Conservation (phyloP, 371 early-diverging fungal species). For the Lichtheimia corymbifera region DNA sequence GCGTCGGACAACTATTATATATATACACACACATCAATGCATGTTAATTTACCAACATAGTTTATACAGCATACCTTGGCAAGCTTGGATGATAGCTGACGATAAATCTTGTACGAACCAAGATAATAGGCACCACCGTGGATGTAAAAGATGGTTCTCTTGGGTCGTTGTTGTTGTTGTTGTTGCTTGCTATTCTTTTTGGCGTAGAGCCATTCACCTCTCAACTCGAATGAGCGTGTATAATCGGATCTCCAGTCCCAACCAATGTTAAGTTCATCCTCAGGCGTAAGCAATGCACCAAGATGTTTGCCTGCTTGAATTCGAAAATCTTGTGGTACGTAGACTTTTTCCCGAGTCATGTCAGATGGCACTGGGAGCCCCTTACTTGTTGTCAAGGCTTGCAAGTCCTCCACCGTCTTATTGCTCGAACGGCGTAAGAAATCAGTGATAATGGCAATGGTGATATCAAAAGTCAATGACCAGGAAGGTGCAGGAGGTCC, state of each 20-base stretch:
- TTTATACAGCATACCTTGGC: slow-evolving; percentile 29
- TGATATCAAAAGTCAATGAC: slow-evolving; percentile 37
- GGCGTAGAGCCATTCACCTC: slow-evolving; percentile 40
- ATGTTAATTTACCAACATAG: neutral
- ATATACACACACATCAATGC: neutral
- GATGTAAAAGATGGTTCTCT: slow-evolving; percentile 48
- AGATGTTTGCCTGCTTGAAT: slow-evolving; percentile 29
- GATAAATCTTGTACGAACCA: slow-evolving; percentile 50
- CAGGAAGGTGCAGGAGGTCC: slow-evolving; percentile 50
- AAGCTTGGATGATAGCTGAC: slow-evolving; percentile 40
- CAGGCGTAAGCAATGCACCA: slow-evolving; percentile 13
- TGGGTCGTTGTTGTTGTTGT: neutral
- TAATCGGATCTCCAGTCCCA: slow-evolving; percentile 45
- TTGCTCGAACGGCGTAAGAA: slow-evolving; percentile 26
- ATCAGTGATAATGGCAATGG: slow-evolving; percentile 34
- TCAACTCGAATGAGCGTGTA: slow-evolving; percentile 18
- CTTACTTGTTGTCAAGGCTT: slow-evolving; percentile 23
- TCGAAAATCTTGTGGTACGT: slow-evolving; percentile 30
- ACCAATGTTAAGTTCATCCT: slow-evolving; percentile 30
- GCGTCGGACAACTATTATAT: slow-evolving; percentile 15
- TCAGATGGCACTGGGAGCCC: slow-evolving; percentile 31
- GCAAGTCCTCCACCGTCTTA: slow-evolving; percentile 43
- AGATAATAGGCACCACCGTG: slow-evolving; percentile 78
- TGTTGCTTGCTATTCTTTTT: neutral
- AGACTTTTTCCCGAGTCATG: slow-evolving; percentile 21